Evolutionary conservation across 2,329 filamentous ascomycete genomes (phyloP).

Genomic region (Penicillium sp.): DNA sequence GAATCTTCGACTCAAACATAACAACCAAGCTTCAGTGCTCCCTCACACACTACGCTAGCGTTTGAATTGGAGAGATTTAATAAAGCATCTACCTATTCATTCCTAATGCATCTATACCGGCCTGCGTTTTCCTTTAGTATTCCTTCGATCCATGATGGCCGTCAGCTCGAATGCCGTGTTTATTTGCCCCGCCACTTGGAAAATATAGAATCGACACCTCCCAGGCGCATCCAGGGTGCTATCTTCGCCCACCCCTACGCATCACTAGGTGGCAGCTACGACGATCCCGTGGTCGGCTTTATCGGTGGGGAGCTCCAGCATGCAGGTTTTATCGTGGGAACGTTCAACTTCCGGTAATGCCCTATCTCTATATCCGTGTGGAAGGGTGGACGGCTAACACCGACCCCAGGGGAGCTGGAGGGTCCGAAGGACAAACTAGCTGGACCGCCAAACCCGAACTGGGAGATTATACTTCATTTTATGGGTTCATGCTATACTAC

Average conservation of each 20-base stretch:
- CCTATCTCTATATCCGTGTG: not conserved
- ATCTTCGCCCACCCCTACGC: conserved; percentile 90
- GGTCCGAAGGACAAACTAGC: conserved; percentile 74
- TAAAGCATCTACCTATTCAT: not conserved
- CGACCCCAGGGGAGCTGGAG: conserved; percentile 69
- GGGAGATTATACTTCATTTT: conserved; percentile 78
- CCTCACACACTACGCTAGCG: not conserved
- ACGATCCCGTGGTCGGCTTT: conserved; percentile 76
- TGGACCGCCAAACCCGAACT: conserved; percentile 84
- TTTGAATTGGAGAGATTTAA: not conserved
- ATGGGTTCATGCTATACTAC: conserved; percentile 78
- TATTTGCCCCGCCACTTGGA: conserved; percentile 62
- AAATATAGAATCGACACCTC: conserved; percentile 21
- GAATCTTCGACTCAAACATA: not conserved
- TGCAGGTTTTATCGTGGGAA: conserved; percentile 73
- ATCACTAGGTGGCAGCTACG: conserved; percentile 78
- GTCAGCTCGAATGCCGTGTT: conserved; percentile 75
- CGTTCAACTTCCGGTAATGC: conserved; percentile 80
- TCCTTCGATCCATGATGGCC: conserved; percentile 79
- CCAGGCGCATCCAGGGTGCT: conserved; percentile 51
- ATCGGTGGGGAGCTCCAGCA: conserved; percentile 66
- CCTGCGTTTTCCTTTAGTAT: conserved; percentile 66
- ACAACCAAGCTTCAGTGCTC: not conserved
- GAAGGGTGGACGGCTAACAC: not conserved
- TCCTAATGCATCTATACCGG: conserved; percentile 32